phyloP scores from a whole-genome alignment of 2,329 filamentous ascomycete genomes.

The Celoporthe dispersa region DNA sequence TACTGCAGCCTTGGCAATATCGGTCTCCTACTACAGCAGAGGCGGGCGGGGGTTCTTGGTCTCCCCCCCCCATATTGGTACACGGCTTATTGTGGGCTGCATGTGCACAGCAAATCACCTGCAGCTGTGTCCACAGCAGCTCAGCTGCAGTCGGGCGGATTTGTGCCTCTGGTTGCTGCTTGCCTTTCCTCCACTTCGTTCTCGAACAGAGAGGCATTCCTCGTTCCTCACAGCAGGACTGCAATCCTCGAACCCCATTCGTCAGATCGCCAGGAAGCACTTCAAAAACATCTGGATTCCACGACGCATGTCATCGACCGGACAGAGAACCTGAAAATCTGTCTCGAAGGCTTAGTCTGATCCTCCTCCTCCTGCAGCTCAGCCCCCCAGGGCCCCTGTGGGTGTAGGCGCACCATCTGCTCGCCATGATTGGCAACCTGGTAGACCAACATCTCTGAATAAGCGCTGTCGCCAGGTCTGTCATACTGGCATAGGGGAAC shows the following conservation, averaged over 20 bases:
- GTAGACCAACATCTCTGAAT: slow-evolving; percentile 29
- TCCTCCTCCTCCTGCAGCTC: slow-evolving; percentile 17
- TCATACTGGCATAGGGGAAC: slow-evolving; percentile 23
- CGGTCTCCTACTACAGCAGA: neutral
- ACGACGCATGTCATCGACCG: slow-evolving; percentile 1
- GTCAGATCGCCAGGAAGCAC: neutral
- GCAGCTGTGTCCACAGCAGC: slow-evolving; percentile 13
- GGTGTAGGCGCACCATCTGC: slow-evolving; percentile 16
- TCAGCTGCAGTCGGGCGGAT: slow-evolving; percentile 9
- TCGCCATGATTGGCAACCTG: slow-evolving; percentile 26
- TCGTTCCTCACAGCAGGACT: neutral
- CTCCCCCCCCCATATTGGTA: neutral
- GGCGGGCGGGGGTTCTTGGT: neutral
- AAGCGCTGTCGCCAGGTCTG: slow-evolving; percentile 30
- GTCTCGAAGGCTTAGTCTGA: slow-evolving; percentile 12
- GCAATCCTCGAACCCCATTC: neutral
- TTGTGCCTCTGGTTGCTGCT: slow-evolving; percentile 18
- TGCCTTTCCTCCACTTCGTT: slow-evolving; percentile 29
- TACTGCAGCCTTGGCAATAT: neutral
- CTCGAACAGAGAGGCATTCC: neutral
- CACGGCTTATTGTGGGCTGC: neutral
- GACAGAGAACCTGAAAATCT: slow-evolving; percentile 12
- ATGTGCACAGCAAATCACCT: slow-evolving; percentile 10
- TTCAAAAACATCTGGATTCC: neutral
- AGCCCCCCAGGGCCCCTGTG: slow-evolving; percentile 5